Evolutionary conservation across 2,329 filamentous ascomycete genomes (phyloP).

Genomic region (Colletotrichum sp.): DNA sequence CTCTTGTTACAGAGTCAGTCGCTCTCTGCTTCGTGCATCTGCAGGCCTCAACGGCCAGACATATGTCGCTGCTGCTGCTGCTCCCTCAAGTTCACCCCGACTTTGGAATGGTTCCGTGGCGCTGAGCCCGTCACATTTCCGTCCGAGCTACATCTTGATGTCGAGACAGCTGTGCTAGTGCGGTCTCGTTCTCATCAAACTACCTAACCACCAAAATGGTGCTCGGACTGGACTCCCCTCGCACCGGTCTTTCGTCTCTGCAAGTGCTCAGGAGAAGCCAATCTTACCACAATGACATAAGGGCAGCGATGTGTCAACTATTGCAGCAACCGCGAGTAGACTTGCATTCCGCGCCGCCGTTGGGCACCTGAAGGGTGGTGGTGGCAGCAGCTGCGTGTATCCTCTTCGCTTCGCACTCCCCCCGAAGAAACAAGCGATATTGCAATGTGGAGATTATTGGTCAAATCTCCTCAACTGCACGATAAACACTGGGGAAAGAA

Average conservation of each 20-base stretch:
- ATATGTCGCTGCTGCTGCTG: not conserved
- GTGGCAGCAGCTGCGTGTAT: not conserved
- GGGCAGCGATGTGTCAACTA: constrained; percentile 8
- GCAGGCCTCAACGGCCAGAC: constrained; percentile 2
- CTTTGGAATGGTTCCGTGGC: not conserved
- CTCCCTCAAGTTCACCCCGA: not conserved
- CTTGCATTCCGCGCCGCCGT: not conserved
- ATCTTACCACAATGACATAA: constrained; percentile 10
- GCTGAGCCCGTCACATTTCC: not conserved
- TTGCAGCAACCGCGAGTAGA: not conserved
- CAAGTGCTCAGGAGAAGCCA: constrained; percentile 9
- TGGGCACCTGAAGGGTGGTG: not conserved
- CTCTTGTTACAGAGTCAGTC: not conserved
- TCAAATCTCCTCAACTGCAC: constrained; percentile 9
- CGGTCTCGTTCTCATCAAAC: constrained; percentile 12
- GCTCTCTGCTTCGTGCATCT: not conserved
- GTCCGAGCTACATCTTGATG: constrained; percentile 5
- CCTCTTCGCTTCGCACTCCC: not conserved
- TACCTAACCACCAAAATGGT: not conserved
- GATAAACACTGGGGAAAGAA: not conserved
- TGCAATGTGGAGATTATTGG: constrained; percentile 21
- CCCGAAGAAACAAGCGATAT: constrained; percentile 19
- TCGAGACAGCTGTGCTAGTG: not conserved
- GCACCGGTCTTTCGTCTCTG: not conserved
- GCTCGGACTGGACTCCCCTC: constrained; percentile 1